Evolutionary conservation across 2,329 filamentous ascomycete species (phyloP).

Genomic region (Trichoderma sp.): DNA sequence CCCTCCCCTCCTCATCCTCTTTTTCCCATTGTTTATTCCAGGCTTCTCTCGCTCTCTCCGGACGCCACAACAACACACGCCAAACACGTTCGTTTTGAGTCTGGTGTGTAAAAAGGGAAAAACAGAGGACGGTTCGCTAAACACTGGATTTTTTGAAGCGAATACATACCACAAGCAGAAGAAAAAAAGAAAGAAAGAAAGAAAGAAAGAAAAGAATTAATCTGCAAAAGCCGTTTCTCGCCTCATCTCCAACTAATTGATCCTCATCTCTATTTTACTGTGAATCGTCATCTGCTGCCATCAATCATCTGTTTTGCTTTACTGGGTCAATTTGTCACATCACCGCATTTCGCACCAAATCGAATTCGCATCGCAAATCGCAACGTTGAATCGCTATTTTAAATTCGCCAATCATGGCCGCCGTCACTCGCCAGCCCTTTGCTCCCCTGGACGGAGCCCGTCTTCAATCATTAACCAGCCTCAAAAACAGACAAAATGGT

Average conservation of each 20-base stretch:
- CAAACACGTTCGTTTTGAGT: constrained; percentile 13
- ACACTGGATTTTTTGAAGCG: neutral
- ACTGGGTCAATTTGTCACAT: constrained; percentile 1
- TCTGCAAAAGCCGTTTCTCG: neutral
- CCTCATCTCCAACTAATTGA: constrained; percentile 4
- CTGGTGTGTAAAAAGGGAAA: neutral
- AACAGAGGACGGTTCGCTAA: neutral
- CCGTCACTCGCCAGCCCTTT: constrained; percentile 69
- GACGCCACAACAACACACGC: neutral
- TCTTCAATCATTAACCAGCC: constrained; percentile 69
- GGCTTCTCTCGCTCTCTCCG: neutral
- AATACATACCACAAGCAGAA: neutral
- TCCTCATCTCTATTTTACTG: constrained; percentile 11
- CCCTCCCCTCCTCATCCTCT: constrained; percentile 17
- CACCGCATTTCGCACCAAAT: neutral
- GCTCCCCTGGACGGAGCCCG: constrained; percentile 70
- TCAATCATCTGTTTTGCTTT: neutral
- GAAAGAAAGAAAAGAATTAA: neutral
- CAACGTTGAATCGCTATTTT: neutral
- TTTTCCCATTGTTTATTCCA: neutral
- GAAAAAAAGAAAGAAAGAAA: neutral
- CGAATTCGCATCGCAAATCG: neutral
- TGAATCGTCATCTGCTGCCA: constrained; percentile 18
- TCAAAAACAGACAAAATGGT: constrained; percentile 79
- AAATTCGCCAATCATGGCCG: constrained; percentile 48